Base-by-base conservation (phyloP, 2,329 filamentous ascomycete genomes). In the Gaeumannomyces sp. region DNA sequence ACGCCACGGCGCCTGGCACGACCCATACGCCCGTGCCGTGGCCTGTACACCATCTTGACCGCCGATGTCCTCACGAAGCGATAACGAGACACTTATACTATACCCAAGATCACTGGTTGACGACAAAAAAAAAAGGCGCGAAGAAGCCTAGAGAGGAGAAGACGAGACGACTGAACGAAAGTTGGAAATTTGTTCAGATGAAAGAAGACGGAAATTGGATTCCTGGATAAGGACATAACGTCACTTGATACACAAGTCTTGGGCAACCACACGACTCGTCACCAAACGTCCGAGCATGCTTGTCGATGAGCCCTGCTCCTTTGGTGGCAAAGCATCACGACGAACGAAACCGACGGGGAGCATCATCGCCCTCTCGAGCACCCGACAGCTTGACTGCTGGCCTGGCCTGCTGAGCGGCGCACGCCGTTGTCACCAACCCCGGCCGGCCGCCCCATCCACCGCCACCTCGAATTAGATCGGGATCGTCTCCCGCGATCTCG, bases 41-140 rank as follows among this genome's bases (percentile, higher is more conserved):
- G 60, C 60, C 60, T 62, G 60, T 62, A 62, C 60, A 62, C 60
- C 60, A 62, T 38, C 57, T 62, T 62, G 35, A 62, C 60, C 60
- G 50, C 60, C 33, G 60, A 62, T 62, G 60, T 62, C 60, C 35
- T 62, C 35, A 62, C 38, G 60, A 62, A 62, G 60, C 60, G 60
- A 62, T 62, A n/a, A 53, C 45, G 60, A 62, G 60, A 62, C 38
- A 62, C 60, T 61, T 56, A 62, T 53, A 62, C 60, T 62, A 62
- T 62, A 62, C 60, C 60, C 60, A 28, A 62, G 25, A 62, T 62
- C 60, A 62, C 50, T 62, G 60, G 60, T 62, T 62, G 61, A 63
- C 53, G 61, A 58, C 50, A 63, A 58, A 16, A 62, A 8, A 57
- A 57, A 57, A 33, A 62, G 22, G 53, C 38, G n/a, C 31, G 50